phyloP scores from a whole-genome alignment of 2,329 filamentous ascomycete genomes.

The Aspergillus uvarum region DNA sequence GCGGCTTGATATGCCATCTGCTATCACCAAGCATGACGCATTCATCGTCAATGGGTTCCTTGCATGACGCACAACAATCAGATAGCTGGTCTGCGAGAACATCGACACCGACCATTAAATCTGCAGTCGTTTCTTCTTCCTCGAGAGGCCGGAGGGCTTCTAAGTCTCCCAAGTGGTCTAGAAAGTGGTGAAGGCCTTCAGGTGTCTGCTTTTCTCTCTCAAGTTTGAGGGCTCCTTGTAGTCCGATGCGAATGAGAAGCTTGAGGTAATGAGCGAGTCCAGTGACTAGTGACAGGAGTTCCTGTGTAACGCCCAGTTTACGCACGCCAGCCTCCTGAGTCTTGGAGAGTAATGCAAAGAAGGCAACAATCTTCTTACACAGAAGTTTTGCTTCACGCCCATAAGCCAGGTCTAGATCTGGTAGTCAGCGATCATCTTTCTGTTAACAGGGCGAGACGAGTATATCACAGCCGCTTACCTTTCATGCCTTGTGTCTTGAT shows the following conservation, averaged over 20 bases:
- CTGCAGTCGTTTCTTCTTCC: conserved; percentile 64
- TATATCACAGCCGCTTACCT: conserved; percentile 53
- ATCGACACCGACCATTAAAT: conserved; percentile 64
- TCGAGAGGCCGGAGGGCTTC: conserved; percentile 65
- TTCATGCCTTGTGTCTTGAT: conserved; percentile 71
- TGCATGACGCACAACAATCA: conserved; percentile 80
- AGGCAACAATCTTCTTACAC: conserved; percentile 99
- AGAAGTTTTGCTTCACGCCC: conserved; percentile 94
- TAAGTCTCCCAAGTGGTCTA: conserved; percentile 80
- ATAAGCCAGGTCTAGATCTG: conserved; percentile 73
- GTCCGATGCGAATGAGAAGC: conserved; percentile 91
- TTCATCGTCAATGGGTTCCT: conserved; percentile 89
- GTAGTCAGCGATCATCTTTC: conserved; percentile 20
- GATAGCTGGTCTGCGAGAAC: conserved; percentile 71
- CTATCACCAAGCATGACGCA: conserved; percentile 73
- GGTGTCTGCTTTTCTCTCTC: conserved; percentile 77
- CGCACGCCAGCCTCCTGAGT: conserved; percentile 87
- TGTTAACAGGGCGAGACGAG: neutral
- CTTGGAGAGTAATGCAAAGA: conserved; percentile 92
- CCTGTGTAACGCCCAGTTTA: conserved; percentile 93
- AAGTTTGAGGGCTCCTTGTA: conserved; percentile 87
- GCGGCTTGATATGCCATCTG: conserved; percentile 72
- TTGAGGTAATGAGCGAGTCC: conserved; percentile 97
- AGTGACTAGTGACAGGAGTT: conserved; percentile 94
- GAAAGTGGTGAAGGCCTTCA: conserved; percentile 76